Conservation (phyloP, 1,284 basidiomycete genomes). For the Psilocybe mexicana region DNA sequence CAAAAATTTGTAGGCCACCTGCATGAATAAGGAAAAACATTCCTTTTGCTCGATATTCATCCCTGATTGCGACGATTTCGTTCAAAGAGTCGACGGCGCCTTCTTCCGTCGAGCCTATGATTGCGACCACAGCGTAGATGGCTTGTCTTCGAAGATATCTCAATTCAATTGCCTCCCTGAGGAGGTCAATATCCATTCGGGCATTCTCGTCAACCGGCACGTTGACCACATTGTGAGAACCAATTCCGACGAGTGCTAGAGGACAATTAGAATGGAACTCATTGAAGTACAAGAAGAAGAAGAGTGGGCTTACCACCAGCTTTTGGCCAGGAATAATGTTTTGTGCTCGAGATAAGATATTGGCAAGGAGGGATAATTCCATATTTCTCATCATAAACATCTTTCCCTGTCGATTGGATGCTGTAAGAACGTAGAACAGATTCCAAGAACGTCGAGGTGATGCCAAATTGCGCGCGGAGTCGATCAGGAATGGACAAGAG, state of each 20-base stretch:
- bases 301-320: conserved; percentile 35
- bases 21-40: conserved; percentile 43
- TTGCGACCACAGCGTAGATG: conserved; percentile 45
- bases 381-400: conserved; percentile 30
- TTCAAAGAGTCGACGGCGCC: conserved; percentile 46
- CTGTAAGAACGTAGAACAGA: conserved; percentile 26
- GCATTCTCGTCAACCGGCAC: conserved; percentile 40
- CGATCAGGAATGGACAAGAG: conserved; percentile 27
- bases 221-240: conserved; percentile 38
- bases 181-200: conserved; percentile 33
- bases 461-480: conserved; percentile 23
- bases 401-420: conserved; percentile 39
- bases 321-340: conserved; percentile 53
- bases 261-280: not conserved
- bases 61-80: conserved; percentile 37
- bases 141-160: conserved; percentile 22
- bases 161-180: conserved; percentile 32
- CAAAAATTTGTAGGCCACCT: conserved; percentile 1
- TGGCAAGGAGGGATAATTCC: conserved; percentile 21
- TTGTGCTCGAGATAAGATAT: conserved; percentile 35
- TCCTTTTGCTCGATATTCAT: conserved; percentile 34
- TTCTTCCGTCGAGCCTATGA: conserved; percentile 48
- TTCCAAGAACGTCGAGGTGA: conserved; percentile 22
- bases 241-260: conserved; percentile 45
- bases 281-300: not conserved